Evolutionary conservation across 495 filamentous ascomycete species (phyloP), one percentile per base, ranked within the genome.

Genomic region (Cudoniella acicularis): DNA sequence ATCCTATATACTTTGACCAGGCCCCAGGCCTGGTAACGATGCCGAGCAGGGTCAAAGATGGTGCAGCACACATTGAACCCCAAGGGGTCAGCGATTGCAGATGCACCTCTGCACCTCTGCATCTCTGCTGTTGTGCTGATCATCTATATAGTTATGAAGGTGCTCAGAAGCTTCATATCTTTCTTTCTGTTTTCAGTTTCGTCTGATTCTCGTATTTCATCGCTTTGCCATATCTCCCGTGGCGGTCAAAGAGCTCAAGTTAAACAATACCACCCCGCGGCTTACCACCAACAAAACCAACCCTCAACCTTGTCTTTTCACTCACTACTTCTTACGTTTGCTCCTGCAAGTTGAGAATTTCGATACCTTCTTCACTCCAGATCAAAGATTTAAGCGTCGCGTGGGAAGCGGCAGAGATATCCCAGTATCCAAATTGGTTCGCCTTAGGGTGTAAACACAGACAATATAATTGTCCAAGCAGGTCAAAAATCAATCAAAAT

Each of bases 401-500:
- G 13, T 13, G 30, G 30, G 30, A 36, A 36, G 30, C 30, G 30
- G 30, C 30, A 36, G 30, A 36, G 4, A 36, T 36, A 36, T 36
- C 30, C 30, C 13, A n/a, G n/a, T n/a, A n/a, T n/a, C n/a, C n/a
- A n/a, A n/a, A n/a, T n/a, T n/a, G n/a, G n/a, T n/a, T n/a, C n/a
- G n/a, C n/a, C n/a, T n/a, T n/a, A n/a, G n/a, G n/a, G n/a, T n/a
- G n/a, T n/a, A n/a, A n/a, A n/a, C n/a, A n/a, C n/a, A n/a, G n/a
- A 36, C 30, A 36, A 36, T 36, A 36, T 21, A 47, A 47, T 47
- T n/a, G 13, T 17, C 20, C 6, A 4, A 47, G 8, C 4, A 8
- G 43, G 48, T 48, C 52, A 23, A 57, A 52, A 52, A 4, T 50
- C 60, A 3, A 40, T 20, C 48, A 54, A 55, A 9, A 59, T 59